Evolutionary conservation across 495 filamentous ascomycete genomes (phyloP).

Genomic region (Evansstolkia leycettana): DNA sequence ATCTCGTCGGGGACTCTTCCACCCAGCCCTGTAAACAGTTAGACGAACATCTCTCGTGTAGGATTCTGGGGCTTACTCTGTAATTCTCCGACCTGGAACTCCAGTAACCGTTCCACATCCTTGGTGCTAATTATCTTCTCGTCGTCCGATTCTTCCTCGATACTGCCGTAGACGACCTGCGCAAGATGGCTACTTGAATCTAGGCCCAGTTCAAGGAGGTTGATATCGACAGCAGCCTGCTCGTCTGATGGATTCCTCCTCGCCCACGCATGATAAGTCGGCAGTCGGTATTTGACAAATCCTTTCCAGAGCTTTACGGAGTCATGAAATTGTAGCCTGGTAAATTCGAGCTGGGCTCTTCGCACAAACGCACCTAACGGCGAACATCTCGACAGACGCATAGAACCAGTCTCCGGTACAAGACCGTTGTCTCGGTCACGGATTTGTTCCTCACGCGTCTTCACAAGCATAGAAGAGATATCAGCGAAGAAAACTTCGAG

Average conservation of each 20-base stretch:
- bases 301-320: slow-evolving; percentile 62
- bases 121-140: slow-evolving; percentile 52
- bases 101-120: slow-evolving; percentile 71
- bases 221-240: slow-evolving; percentile 56
- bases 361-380: slow-evolving; percentile 80
- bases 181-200: slow-evolving; percentile 34
- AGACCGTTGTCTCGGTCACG: slow-evolving; percentile 39
- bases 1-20: slow-evolving; percentile 60
- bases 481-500: slow-evolving; percentile 56
- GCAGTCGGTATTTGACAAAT: slow-evolving; percentile 67
- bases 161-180: slow-evolving; percentile 49
- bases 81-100: slow-evolving; percentile 77
- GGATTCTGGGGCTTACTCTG: slow-evolving; percentile 47
- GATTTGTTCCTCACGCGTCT: slow-evolving; percentile 42
- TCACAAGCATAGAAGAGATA: slow-evolving; percentile 44
- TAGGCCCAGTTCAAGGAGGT: slow-evolving; percentile 33
- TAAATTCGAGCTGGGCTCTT: slow-evolving; percentile 66
- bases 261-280: slow-evolving; percentile 59
- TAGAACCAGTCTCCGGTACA: slow-evolving; percentile 26
- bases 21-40: slow-evolving; percentile 40
- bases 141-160: slow-evolving; percentile 34
- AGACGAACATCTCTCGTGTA: slow-evolving; percentile 9
- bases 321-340: slow-evolving; percentile 66
- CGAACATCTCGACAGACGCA: slow-evolving; percentile 52
- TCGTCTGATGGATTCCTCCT: slow-evolving; percentile 50